These are phyloP conservation scores for Paramyrothecium sp. DNA, from an alignment of 2,329 filamentous ascomycete species.

Conservation along the genomic window DNA sequence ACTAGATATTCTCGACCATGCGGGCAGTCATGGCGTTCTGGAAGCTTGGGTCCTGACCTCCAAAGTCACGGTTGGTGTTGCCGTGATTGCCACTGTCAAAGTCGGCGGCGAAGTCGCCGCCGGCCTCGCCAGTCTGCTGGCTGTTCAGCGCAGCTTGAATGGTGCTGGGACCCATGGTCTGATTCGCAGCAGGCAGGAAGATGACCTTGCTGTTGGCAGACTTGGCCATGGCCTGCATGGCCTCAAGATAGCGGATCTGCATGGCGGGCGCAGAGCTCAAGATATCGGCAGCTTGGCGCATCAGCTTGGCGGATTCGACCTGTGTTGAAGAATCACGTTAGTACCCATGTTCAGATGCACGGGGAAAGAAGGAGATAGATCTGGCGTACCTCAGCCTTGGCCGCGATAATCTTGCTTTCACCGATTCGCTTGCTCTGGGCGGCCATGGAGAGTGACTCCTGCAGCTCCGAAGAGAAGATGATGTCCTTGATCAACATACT, in stretches of 20 bases:
- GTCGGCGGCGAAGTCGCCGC: conserved; percentile 34
- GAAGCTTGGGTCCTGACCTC: conserved; percentile 60
- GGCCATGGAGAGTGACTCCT: conserved; percentile 96
- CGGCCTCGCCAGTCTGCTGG: conserved; percentile 35
- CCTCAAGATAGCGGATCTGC: conserved; percentile 97
- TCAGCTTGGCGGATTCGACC: conserved; percentile 93
- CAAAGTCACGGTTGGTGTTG: conserved; percentile 46
- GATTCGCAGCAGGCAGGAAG: conserved; percentile 65
- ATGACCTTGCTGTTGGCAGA: conserved; percentile 85
- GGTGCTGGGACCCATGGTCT: conserved; percentile 49
- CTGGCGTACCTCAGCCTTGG: conserved; percentile 71
- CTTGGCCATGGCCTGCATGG: conserved; percentile 99
- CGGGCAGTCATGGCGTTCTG: conserved; percentile 79
- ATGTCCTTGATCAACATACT: conserved; percentile 99
- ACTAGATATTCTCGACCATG: conserved; percentile 82
- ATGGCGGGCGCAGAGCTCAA: conserved; percentile 89
- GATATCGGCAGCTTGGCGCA: conserved; percentile 92
- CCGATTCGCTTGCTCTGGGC: conserved; percentile 98
- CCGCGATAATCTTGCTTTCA: conserved; percentile 97
- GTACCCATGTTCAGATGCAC: background rate
- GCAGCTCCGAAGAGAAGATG: conserved; percentile 91
- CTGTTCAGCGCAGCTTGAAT: conserved; percentile 43
- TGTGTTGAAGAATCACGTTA: conserved; percentile 12
- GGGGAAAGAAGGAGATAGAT: background rate
- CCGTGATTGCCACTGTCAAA: conserved; percentile 39